phyloP scores from a whole-genome alignment of 2,329 filamentous ascomycete genomes.

The Diaporthe citrichinensis region DNA sequence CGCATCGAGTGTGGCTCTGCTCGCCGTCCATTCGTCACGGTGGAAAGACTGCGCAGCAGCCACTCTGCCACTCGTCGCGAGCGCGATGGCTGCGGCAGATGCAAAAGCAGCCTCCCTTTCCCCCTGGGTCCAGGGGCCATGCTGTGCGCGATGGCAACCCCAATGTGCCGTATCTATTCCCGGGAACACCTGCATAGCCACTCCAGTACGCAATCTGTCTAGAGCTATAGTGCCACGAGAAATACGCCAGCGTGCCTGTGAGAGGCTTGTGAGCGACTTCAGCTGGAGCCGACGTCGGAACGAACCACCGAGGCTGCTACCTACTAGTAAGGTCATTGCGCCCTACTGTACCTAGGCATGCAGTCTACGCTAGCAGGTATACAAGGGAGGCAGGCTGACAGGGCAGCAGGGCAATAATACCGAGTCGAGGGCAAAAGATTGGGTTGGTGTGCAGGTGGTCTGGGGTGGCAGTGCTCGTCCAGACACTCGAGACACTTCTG shows the following conservation, averaged over 20 bases:
- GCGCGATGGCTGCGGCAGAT: conserved; percentile 13
- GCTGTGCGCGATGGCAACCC: conserved; percentile 2
- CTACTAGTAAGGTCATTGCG: not conserved
- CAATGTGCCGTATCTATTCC: not conserved
- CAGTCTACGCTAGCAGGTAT: not conserved
- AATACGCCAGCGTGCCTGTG: conserved; percentile 10
- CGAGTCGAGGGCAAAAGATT: not conserved
- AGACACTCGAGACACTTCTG: conserved; percentile 21
- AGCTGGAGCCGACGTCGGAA: conserved; percentile 22
- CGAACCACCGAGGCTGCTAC: not conserved
- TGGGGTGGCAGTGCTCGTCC: conserved; percentile 27
- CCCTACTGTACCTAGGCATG: not conserved
- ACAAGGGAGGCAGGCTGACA: not conserved
- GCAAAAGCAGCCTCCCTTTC: not conserved
- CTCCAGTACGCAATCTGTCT: conserved; percentile 5
- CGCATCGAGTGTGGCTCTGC: conserved; percentile 12
- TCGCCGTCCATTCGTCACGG: conserved; percentile 23
- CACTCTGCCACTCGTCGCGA: not conserved
- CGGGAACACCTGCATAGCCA: conserved; percentile 20
- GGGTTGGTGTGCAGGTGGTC: conserved; percentile 28
- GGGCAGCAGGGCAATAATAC: not conserved
- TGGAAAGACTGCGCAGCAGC: not conserved
- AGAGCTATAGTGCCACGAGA: not conserved
- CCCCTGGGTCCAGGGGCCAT: not conserved
- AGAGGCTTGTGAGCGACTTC: not conserved